Evolutionary conservation across 2,329 filamentous ascomycete species (phyloP), one percentile per base, ranked within the genome.

Genomic region (Fusarium mexicanum): DNA sequence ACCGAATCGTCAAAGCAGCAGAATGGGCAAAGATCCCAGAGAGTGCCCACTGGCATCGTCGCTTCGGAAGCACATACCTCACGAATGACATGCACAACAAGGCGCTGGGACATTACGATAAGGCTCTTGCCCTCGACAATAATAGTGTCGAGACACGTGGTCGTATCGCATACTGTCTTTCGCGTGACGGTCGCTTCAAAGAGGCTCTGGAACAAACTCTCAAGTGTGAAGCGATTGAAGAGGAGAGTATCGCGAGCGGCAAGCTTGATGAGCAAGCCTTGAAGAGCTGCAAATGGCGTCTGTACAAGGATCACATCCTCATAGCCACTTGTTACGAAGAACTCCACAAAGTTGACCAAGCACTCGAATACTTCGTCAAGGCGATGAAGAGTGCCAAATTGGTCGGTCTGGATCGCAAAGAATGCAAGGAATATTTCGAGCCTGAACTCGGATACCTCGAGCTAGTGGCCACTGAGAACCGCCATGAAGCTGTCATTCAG

Each of bases 141-240:
- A 81, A 83, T 68, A 84, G 80, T 41, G 79, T 84, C 6, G 79
- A 85, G 65, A 84, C 82, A 2, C 75, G 72, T 5, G 84, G 84
- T 2, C 81, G 84, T n/a, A 85, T 85, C 24, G 84, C 83, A 0
- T 83, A 81, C 50, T 85, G 84, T 60, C 76, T 84, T 3, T 83
- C 74, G 26, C 75, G 80, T 24, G 81, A 83, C n/a, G 78, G 79
- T 11, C 77, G 80, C 8, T 84, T 81, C 48, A 72, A 77, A 13
- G 79, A 83, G 38, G 82, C 84, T 0, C 73, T 85, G 5, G 72
- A 80, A 4, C 76, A 81, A 40, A 80, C 82, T 11, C 77, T 84
- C 6, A 79, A 81, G 67, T 85, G 83, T 44, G 83, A 83, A 17
- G 72, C 66, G 2, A 79, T 82, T 5, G 83, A 85, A 29, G 73